A percentile compares a stretch with the other conserved stretches of the same genome.
These are phyloP conservation scores for Geotrichum cucujoidarum DNA, from an alignment of 1,139 yeast species.

Conservation along the genomic window DNA sequence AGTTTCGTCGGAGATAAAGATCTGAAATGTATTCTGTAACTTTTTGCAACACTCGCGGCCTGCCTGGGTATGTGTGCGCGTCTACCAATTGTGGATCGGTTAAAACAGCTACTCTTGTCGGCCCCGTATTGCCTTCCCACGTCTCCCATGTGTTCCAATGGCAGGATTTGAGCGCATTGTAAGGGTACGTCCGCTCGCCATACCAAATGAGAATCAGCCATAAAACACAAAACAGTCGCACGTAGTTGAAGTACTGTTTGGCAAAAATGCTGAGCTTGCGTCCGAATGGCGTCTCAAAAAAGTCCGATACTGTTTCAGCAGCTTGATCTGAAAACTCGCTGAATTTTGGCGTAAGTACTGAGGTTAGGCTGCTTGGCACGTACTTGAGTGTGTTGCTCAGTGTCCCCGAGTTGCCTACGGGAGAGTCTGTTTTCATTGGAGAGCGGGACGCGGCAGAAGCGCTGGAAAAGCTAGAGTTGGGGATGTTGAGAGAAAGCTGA, in stretches of 20 bases:
- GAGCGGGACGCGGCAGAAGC: neutral
- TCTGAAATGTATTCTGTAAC: slow-evolving; percentile 50
- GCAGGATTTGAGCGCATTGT: slow-evolving; percentile 47
- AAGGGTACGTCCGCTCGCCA: slow-evolving; percentile 57
- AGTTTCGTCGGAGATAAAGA: slow-evolving; percentile 73
- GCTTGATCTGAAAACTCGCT: neutral
- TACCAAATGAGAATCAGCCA: slow-evolving; percentile 55
- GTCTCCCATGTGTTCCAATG: slow-evolving; percentile 62
- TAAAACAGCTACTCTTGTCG: slow-evolving; percentile 63
- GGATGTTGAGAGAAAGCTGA: slow-evolving; percentile 10
- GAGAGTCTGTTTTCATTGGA: neutral
- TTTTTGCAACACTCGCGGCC: slow-evolving; percentile 32
- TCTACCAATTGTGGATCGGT: slow-evolving; percentile 96
- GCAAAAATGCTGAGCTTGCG: neutral
- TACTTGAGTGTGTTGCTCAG: neutral
- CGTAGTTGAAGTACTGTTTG: slow-evolving; percentile 1
- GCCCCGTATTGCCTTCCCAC: slow-evolving; percentile 39
- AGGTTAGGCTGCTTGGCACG: neutral
- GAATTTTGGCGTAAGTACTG: neutral
- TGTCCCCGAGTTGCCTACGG: neutral
- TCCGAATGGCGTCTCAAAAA: slow-evolving; percentile 1
- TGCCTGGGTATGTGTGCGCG: slow-evolving; percentile 53
- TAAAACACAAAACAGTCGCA: slow-evolving; percentile 27
- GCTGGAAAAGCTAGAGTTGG: slow-evolving; percentile 3
- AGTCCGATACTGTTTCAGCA: neutral